phyloP scores from a whole-genome alignment of 2,329 filamentous ascomycete genomes.

The Scolecobasidium constrictum region DNA sequence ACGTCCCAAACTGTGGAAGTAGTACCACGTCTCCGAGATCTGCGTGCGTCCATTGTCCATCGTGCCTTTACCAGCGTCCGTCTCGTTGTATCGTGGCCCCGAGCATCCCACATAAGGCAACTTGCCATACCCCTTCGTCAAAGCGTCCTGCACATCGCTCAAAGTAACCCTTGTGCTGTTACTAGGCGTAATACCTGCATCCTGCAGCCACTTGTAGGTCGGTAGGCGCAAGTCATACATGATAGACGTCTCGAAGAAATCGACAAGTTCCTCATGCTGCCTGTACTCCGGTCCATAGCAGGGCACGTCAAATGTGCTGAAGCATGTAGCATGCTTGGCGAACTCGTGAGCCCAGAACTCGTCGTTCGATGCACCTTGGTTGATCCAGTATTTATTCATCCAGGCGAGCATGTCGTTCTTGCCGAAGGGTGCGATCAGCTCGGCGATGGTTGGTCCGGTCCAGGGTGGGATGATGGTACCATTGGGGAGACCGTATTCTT shows the following conservation, averaged over 20 bases:
- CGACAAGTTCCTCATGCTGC: slow-evolving; percentile 47
- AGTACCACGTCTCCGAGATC: slow-evolving; percentile 56
- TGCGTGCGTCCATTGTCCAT: slow-evolving; percentile 46
- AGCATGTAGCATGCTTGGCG: slow-evolving; percentile 59
- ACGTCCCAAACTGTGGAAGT: slow-evolving; percentile 46
- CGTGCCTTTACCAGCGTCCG: slow-evolving; percentile 43
- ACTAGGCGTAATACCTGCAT: slow-evolving; percentile 43
- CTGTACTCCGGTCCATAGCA: slow-evolving; percentile 52
- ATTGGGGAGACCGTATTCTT: too few species aligned
- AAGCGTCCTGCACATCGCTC: slow-evolving; percentile 38
- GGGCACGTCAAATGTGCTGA: slow-evolving; percentile 50
- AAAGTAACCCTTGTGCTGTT: slow-evolving; percentile 49
- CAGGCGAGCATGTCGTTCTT: slow-evolving; percentile 49
- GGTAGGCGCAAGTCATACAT: slow-evolving; percentile 47
- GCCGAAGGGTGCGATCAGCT: slow-evolving; percentile 48
- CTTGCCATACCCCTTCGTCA: slow-evolving; percentile 41
- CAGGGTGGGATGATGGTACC: slow-evolving; percentile 44
- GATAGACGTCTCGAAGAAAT: slow-evolving; percentile 52
- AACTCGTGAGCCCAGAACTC: slow-evolving; percentile 53
- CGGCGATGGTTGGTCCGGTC: slow-evolving; percentile 45
- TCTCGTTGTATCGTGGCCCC: slow-evolving; percentile 50
- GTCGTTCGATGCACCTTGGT: slow-evolving; percentile 43
- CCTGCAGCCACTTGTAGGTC: slow-evolving; percentile 49
- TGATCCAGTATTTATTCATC: slow-evolving; percentile 54
- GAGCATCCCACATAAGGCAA: slow-evolving; percentile 51